Evolutionary conservation across 169 alveolate genomes (phyloP), one percentile per base, ranked within the genome.

Genomic region (Ichthyophthirius multifiliis): DNA sequence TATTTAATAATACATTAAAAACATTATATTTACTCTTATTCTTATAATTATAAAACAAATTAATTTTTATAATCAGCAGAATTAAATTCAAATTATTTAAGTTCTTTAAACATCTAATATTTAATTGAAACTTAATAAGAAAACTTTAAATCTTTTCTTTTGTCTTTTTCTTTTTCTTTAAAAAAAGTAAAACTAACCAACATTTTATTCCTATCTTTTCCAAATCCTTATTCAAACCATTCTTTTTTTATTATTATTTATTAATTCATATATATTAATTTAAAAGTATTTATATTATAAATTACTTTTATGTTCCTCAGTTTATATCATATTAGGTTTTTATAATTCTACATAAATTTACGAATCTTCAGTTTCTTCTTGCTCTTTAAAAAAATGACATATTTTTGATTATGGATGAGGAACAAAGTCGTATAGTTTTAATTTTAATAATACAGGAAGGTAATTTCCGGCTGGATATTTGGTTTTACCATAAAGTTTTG

Each of bases 391-490:
- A 27, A 4, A 27, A 10, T 55, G 71, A 55, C 0, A 32, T 20
- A 46, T 55, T 55, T 39, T 55, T 39, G 35, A 67, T 62, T 62
- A 37, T 16, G 77, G 77, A 41, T 67, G 43, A 39, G 77, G 77
- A 0, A 67, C 32, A 20, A n/a, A 34, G 27, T 67, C 77, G 41
- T 35, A 67, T 16, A 18, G 20, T 39, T 80, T 16, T n/a, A n/a
- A n/a, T n/a, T n/a, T n/a, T 5, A 81, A 41, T 37, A 46, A 46
- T 15, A 67, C 76, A 0, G 86, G 86, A 18, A 71, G 23, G 55
- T 81, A 81, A 55, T 81, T 81, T 35, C 82, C 74, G 55, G 71
- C 65, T 13, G 86, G 86, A 55, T 81, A 71, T 41, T 71, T 81
- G 12, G 71, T 73, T 47, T 81, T 81, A 1, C 82, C 76, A 31